Base-by-base conservation (phyloP, 768 basidiomycete species). In the Pleurotus giganteus region DNA sequence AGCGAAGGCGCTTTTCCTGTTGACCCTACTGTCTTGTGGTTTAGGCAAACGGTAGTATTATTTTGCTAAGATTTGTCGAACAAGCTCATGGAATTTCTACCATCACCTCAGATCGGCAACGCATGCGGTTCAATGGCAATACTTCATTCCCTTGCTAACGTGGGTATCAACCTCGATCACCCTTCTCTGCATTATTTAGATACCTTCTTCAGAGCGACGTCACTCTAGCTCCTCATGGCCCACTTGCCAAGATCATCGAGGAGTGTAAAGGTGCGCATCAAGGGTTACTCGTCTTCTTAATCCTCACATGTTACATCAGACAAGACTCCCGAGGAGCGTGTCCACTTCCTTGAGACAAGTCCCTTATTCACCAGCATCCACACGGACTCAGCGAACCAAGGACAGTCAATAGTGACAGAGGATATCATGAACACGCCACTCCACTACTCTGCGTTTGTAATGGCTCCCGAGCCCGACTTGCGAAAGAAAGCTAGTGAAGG, bases 391-490 rank as follows among this genome's bases (percentile, higher is more conserved):
- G 89, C 91, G 0, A 71, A 75, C 0, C 65, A 80, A 0, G 92
- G 91, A 5, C 92, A 96, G 69, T 83, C 83, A 4, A 71, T 75
- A 1, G 77, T 85, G 0, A 86, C 90, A 2, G 68, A 72, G 1
- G 76, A 89, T 60, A 15, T 51, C 4, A 73, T 85, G 8, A 75
- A 91, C 32, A 89, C 88, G 0, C 78, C 90, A 61, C 74, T 93
- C 7, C 95, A 97, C 69, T 98, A 95, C 60, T 90, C 89, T 1
- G 86, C 87, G 62, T 98, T 97, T 62, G 83, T 97, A 27, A 77
- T 79, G 55, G 89, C 89, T 0, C 83, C 85, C 1, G 74, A 70
- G 31, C 65, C 73, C 1, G 66, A 68, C 1, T 59, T 71, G 15
- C 65, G 78, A n/a, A 67, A 65, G 37, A 58, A 60, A 5, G 43